phyloP scores from a whole-genome alignment of 495 filamentous ascomycete species.

The Neurospora sp. region DNA sequence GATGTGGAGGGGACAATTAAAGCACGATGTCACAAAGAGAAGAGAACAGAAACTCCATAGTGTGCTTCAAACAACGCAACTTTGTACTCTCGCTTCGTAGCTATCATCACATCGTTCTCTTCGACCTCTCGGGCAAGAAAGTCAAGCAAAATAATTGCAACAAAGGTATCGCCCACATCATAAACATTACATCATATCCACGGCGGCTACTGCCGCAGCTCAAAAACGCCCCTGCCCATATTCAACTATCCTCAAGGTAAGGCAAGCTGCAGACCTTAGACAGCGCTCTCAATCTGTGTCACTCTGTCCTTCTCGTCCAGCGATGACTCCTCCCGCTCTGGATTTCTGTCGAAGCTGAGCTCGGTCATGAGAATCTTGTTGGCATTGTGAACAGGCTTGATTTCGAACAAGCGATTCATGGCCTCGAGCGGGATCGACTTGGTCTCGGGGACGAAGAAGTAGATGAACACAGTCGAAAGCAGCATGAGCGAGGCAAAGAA shows the following conservation, averaged over 20 bases:
- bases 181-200: background rate
- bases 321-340: slow-evolving; percentile 33
- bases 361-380: slow-evolving; percentile 41
- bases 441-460: slow-evolving; percentile 41
- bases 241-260: background rate
- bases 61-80: background rate
- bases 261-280: background rate
- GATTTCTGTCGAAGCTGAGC: slow-evolving; percentile 20
- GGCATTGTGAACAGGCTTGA: slow-evolving; percentile 44
- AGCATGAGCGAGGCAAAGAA: slow-evolving; percentile 70
- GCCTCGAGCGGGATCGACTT: slow-evolving; percentile 42
- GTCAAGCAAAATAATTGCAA: background rate
- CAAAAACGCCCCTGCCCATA: background rate
- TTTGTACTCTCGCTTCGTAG: background rate
- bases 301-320: slow-evolving; percentile 14
- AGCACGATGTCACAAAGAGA: background rate
- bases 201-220: background rate
- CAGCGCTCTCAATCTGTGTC: background rate
- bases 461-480: slow-evolving; percentile 53
- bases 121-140: background rate
- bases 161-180: background rate
- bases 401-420: slow-evolving; percentile 51
- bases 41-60: background rate
- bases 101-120: background rate
- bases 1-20: background rate